Percentiles rank a stretch among this genome's conserved stretches.
Conservation (phyloP, 2,329 filamentous ascomycete species). For the Beauveria sp. region DNA sequence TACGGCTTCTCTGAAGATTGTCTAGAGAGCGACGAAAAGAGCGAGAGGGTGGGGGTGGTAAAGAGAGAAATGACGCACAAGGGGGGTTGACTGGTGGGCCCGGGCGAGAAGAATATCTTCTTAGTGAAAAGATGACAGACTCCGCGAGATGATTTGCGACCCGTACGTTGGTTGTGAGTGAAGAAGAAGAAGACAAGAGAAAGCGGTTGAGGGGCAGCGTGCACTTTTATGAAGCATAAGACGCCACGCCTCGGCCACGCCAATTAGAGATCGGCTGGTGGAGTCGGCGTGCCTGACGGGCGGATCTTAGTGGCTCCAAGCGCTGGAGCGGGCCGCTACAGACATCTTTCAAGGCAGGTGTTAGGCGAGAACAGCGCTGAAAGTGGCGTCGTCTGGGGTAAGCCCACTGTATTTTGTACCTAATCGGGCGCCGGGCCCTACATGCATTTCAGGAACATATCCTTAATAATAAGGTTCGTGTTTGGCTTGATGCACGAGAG, state of each 20-base stretch:
- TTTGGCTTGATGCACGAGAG: too few relatives aligned
- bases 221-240: conserved; percentile 24
- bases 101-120: conserved; percentile 44
- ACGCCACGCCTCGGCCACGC: conserved; percentile 1
- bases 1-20: conserved; percentile 17
- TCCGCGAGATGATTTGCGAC: conserved; percentile 48
- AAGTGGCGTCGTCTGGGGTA: neutral
- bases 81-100: conserved; percentile 38
- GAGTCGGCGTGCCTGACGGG: neutral
- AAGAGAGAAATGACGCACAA: conserved; percentile 33
- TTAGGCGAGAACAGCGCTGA: neutral
- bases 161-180: conserved; percentile 48
- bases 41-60: conserved; percentile 29
- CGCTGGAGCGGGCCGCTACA: neutral
- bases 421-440: neutral
- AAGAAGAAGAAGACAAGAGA: conserved; percentile 35
- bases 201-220: conserved; percentile 22
- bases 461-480: too few relatives aligned
- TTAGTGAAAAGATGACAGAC: conserved; percentile 42
- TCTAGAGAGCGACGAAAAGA: conserved; percentile 47
- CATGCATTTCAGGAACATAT: neutral
- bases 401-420: neutral
- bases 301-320: neutral
- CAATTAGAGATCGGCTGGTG: neutral
- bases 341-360: neutral